phyloP scores from a whole-genome alignment of 73 alveolate species.

The Breviolum minutum region DNA sequence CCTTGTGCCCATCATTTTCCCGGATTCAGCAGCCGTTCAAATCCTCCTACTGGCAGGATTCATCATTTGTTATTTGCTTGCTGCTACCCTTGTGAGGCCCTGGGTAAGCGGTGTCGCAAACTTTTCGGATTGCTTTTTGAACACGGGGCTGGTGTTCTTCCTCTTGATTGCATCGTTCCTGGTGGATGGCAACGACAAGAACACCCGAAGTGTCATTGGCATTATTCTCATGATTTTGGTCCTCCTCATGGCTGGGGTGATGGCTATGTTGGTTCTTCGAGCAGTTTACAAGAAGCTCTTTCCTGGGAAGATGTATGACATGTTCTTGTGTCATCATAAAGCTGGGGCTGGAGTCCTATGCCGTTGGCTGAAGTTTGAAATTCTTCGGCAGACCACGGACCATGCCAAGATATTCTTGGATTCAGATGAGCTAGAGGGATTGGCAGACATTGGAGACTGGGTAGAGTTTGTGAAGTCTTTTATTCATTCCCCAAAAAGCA shows the following conservation, averaged over 20 bases:
- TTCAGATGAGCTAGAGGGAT: conserved; percentile 42
- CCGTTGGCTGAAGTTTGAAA: conserved; percentile 57
- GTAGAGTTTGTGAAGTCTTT: too few relatives aligned
- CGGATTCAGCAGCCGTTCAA: conserved; percentile 53
- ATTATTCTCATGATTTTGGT: conserved; percentile 34
- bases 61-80: conserved; percentile 33
- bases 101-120: conserved; percentile 39
- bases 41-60: conserved; percentile 57
- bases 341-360: conserved; percentile 80
- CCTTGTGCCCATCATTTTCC: conserved; percentile 50
- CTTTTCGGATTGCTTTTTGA: conserved; percentile 40
- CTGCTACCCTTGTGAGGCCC: neutral
- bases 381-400: conserved; percentile 29
- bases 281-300: conserved; percentile 60
- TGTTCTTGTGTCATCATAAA: conserved; percentile 75
- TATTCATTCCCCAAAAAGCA: too few relatives aligned
- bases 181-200: conserved; percentile 40
- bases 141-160: conserved; percentile 51
- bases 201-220: conserved; percentile 1
- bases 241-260: neutral
- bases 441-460: conserved; percentile 48
- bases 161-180: conserved; percentile 51
- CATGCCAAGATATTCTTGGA: conserved; percentile 55
- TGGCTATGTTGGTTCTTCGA: conserved; percentile 9
- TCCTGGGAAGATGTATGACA: conserved; percentile 87